Evolutionary conservation across 495 filamentous ascomycete genomes (phyloP), one percentile per base, ranked within the genome.

Genomic region (Penicillium dipodomyicola): DNA sequence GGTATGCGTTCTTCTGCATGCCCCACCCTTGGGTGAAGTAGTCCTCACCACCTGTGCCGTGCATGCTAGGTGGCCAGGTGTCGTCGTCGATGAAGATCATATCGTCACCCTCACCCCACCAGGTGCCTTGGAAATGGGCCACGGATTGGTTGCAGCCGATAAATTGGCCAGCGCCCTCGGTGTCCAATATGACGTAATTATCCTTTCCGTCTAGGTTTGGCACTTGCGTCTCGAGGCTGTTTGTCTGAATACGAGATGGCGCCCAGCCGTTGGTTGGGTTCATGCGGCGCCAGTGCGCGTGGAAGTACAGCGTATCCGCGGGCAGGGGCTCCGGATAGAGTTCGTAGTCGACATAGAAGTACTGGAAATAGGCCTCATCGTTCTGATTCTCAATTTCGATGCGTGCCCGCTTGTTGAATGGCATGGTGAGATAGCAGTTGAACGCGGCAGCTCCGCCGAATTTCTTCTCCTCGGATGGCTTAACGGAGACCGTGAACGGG

Each of bases 61-160:
- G 63, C 59, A 65, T 62, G 25, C 52, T 57, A 1, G 63, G 63
- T 19, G 63, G 63, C 63, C 63, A 65, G 42, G 60, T 62, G 45
- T 65, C 63, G 37, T 65, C 60, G 54, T 65, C 63, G 43, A 65
- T 65, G 59, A 65, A 65, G 49, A 65, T 65, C 63, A 65, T 65
- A 47, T 65, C 63, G 45, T 65, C 63, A 23, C 63, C 63, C 37
- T 65, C 63, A 22, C 63, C 63, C 63, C 63, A 65, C 63, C 63
- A 65, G 9, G 63, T 62, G 15, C 63, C 59, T 30, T 65, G 63
- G 12, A 55, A 57, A 42, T 65, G 63, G 14, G 22, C 19, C 19
- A 65, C 63, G 29, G 63, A 65, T 39, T 65, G 63, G 40, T 65
- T 65, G 49, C 63, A 65, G 41, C 63, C 63, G 20, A 65, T 60